Conservation (phyloP, 129 eudicot species). For the Apium graveolens region DNA sequence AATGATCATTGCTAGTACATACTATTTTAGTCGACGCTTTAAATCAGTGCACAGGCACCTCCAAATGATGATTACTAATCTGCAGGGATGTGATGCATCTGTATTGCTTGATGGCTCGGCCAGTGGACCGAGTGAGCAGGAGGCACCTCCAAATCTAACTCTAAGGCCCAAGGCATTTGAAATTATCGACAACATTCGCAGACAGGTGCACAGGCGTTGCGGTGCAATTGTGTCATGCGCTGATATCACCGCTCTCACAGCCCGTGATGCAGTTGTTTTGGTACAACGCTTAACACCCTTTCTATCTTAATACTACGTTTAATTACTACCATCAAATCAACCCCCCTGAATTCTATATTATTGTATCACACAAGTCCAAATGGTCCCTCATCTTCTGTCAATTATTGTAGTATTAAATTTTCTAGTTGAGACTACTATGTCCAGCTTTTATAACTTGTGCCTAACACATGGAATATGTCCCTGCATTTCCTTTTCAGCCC, state of each 20-base stretch:
- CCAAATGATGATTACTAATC: no score
- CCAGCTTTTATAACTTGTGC: not conserved
- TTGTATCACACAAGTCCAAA: not conserved
- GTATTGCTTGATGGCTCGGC: constrained; percentile 55
- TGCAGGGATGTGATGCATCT: constrained; percentile 60
- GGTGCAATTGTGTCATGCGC: constrained; percentile 49
- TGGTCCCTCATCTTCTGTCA: not conserved
- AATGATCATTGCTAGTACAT: no score
- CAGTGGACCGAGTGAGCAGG: constrained; percentile 53
- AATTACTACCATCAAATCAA: not conserved
- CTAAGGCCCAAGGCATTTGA: constrained; percentile 38
- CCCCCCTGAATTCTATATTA: not conserved
- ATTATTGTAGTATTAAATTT: not conserved
- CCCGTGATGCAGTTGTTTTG: constrained; percentile 12
- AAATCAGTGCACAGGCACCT: no score
- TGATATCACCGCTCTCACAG: constrained; percentile 7
- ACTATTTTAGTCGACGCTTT: no score
- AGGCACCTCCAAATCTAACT: constrained; percentile 51
- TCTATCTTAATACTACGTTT: not conserved
- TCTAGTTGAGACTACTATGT: not conserved
- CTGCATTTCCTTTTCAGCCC: not conserved
- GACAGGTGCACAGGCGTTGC: constrained; percentile 36
- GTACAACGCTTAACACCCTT: not conserved
- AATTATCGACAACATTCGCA: constrained; percentile 49
- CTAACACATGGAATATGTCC: not conserved